These are phyloP conservation scores for Tylopilus intermedius DNA, from an alignment of 768 basidiomycete genomes.

Conservation along the genomic window DNA sequence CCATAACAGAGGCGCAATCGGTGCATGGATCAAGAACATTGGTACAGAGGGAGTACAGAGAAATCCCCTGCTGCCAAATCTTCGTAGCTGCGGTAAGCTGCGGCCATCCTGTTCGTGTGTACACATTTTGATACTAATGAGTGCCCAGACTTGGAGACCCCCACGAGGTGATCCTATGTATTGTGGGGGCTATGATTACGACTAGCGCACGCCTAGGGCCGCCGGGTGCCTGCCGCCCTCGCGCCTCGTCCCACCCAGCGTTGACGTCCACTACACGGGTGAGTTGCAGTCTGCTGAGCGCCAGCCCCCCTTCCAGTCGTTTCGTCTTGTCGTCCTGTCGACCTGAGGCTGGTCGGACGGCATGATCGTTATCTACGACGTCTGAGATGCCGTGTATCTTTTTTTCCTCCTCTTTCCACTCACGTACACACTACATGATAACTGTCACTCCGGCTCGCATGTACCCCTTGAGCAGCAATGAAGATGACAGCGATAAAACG, in stretches of 20 bases:
- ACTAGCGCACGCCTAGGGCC: not conserved
- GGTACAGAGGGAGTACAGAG: constrained; percentile 38
- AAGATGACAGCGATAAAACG: too few species aligned
- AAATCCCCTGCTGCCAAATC: constrained; percentile 1
- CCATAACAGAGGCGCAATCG: constrained; percentile 73
- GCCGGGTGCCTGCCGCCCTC: constrained; percentile 1
- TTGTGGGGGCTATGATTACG: not conserved
- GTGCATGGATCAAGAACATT: constrained; percentile 98
- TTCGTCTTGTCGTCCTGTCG: too few species aligned
- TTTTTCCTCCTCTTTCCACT: not conserved
- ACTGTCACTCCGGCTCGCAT: not conserved
- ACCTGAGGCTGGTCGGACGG: too few species aligned
- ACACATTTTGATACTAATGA: not conserved
- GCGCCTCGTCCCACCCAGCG: constrained; percentile 4
- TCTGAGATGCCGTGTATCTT: not conserved
- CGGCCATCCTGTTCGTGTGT: not conserved
- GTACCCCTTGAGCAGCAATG: not conserved
- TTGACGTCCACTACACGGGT: not conserved
- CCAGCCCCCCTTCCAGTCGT: too few species aligned
- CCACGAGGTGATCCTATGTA: constrained; percentile 27
- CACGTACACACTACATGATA: not conserved
- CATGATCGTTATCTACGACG: too few species aligned
- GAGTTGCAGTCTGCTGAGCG: constrained; percentile 12
- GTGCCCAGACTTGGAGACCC: not conserved
- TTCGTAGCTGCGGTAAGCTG: constrained; percentile 9